Evolutionary conservation across 352 stramenopile species (phyloP).

Genomic region (Phytophthora ramorum): DNA sequence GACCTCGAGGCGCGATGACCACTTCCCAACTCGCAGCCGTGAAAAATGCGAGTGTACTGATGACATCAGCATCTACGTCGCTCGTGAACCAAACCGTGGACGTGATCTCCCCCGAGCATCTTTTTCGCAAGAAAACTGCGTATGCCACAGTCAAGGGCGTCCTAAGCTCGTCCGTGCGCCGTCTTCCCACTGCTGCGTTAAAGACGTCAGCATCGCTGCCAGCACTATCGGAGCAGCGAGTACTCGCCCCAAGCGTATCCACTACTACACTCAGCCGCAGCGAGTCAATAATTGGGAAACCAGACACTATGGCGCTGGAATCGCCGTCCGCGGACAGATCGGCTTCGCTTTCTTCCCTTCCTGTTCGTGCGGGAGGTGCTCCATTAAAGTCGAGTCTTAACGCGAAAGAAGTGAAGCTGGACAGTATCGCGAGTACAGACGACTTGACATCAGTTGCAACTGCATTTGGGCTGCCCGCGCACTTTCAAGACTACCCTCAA

Average conservation of each 20-base stretch:
- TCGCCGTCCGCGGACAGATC: conserved; percentile 1
- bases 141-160: conserved; percentile 70
- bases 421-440: conserved; percentile 30
- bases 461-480: conserved; percentile 67
- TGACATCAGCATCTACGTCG: conserved; percentile 29
- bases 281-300: conserved; percentile 6
- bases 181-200: conserved; percentile 45
- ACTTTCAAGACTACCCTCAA: conserved; percentile 84
- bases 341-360: not conserved
- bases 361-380: not conserved
- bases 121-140: conserved; percentile 72
- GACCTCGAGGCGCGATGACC: conserved; percentile 50
- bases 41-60: conserved; percentile 55
- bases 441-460: conserved; percentile 40
- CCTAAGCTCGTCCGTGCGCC: conserved; percentile 59
- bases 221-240: conserved; percentile 26
- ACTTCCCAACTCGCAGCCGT: conserved; percentile 51
- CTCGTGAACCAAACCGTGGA: conserved; percentile 47
- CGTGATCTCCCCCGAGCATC: conserved; percentile 71
- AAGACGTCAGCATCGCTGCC: conserved; percentile 42
- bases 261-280: conserved; percentile 1
- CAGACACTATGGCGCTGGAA: not conserved
- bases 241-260: conserved; percentile 1
- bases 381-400: conserved; percentile 8
- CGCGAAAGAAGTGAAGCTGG: conserved; percentile 34